Evolutionary conservation across 768 basidiomycete species (phyloP).

Genomic region (Tulasnella sp.): DNA sequence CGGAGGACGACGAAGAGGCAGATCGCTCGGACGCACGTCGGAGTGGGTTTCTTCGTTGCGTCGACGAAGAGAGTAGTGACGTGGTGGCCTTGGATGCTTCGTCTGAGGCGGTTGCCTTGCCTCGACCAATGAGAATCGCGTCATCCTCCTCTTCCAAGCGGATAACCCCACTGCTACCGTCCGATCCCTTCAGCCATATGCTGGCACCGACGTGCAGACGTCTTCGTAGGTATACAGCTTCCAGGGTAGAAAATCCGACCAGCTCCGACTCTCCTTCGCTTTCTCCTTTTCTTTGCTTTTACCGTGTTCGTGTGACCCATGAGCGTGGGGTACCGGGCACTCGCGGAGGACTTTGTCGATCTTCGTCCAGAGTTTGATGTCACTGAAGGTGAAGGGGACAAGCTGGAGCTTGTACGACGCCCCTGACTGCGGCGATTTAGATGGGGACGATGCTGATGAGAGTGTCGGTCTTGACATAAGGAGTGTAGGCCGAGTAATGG

Average conservation of each 20-base stretch:
- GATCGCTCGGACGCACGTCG: not conserved
- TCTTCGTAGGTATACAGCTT: slow-evolving; percentile 49
- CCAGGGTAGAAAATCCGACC: slow-evolving; percentile 30
- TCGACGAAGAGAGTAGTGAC: not conserved
- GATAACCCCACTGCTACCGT: slow-evolving; percentile 33
- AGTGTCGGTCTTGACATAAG: slow-evolving; percentile 27
- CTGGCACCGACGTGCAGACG: slow-evolving; percentile 67
- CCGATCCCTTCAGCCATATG: slow-evolving; percentile 43
- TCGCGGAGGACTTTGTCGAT: slow-evolving; percentile 49
- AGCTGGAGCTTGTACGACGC: slow-evolving; percentile 43
- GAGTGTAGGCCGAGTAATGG: slow-evolving; percentile 41
- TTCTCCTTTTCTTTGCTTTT: not conserved
- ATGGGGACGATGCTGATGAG: not conserved
- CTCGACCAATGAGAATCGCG: slow-evolving; percentile 23
- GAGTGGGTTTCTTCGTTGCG: not conserved
- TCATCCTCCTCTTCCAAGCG: slow-evolving; percentile 59
- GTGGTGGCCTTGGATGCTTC: not conserved
- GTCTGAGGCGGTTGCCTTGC: not conserved
- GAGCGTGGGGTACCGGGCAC: not conserved
- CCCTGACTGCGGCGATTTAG: not conserved
- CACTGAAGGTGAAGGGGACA: slow-evolving; percentile 74
- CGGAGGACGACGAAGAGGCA: not conserved
- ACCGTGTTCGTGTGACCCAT: not conserved
- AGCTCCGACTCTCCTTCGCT: not conserved
- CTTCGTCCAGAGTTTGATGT: slow-evolving; percentile 71